Base-by-base conservation (phyloP, 148 eudicot genomes). In the Chenopodium formosanum region DNA sequence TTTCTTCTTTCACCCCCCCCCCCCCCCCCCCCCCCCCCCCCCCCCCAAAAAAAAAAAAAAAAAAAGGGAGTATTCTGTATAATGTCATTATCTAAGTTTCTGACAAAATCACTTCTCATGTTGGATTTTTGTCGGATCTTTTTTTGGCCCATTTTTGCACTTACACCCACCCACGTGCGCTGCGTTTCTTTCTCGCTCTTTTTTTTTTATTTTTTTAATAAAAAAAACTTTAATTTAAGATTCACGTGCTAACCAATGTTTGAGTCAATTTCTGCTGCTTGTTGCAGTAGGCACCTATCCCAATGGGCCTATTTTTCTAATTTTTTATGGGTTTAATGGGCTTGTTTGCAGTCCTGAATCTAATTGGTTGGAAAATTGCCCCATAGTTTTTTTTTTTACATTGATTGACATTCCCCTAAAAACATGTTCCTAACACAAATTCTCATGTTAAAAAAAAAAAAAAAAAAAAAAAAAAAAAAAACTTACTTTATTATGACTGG, bases 71-170 rank as follows among this genome's bases (percentile, higher is more conserved):
- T 7, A 60, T 32, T 62, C 29, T 66, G 20, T n/a, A 74, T 40
- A 73, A 63, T 13, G 34, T 17, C n/a, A 60, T 71, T 23, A 44
- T 60, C 71, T 52, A 50, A 60, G 17, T 52, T 65, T 82, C 84
- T 82, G 84, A 82, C 80, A 58, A 14, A 27, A 14, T 77, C 23
- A 71, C 81, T 70, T 82, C 81, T 19, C 9, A 64, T 82, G 84
- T 77, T 72, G 73, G 81, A 83, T 72, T 78, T 83, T 9, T 83
- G 85, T 83, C 81, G 77, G 69, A 22, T 70, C 13, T n/a, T 73
- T 72, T 29, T n/a, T 73, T 72, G 53, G 29, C 73, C 73, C 73
- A 20, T 47, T n/a, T 73, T 6, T 27, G 62, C 56, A 50, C 47
- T 20, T 20, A 10, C 25, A 65, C 19, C 48, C 5, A 40, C 50